Base-by-base conservation (phyloP, 2,329 filamentous ascomycete genomes). In the Cladobotryum mycophilum region DNA sequence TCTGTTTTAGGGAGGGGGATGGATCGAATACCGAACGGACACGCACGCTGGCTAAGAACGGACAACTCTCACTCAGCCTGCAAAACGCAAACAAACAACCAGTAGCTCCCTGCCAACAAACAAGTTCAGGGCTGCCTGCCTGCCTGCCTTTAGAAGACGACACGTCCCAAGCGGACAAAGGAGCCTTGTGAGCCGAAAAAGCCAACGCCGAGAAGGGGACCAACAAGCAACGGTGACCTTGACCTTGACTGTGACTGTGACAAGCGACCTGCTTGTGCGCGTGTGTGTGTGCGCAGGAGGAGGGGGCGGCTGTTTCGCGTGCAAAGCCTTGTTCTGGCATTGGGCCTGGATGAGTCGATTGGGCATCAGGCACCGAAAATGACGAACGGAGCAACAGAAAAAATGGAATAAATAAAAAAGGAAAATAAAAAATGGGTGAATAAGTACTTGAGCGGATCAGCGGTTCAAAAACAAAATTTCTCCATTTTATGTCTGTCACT, bases 321-420 rank as follows among this genome's bases (percentile, higher is more conserved):
- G 25, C 6, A 30, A 30, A 30, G 25, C 25, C 25, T 30, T 30
- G 25, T 30, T 25, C 25, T 30, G 48, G 37, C 14, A 51, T 47
- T 51, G 48, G 48, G 48, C 48, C 46, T 38, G 36, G 17, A 38
- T n/a, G 36, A 38, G 36, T 25, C 38, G 44, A 43, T 51, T 51
- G 49, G 49, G 49, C 49, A 51, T 47, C 49, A 51, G 49, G 49
- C 49, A 51, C 49, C 49, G 36, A 37, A 51, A 51, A 42, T 51
- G 48, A 46, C 48, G 42, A 43, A 46, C 42, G 41, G 42, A 20
- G 47, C 38, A n/a, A 37, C 12, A 15, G 45, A 15, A 30, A 25
- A 30, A 30, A 30, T 30, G 8, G 25, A 30, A 30, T 30, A 30
- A 11, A 30, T 30, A 30, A 30, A 30, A 8, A 30, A 20, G 20